phyloP scores from a whole-genome alignment of 2,329 filamentous ascomycete species.

The Hysterium pulicare region DNA sequence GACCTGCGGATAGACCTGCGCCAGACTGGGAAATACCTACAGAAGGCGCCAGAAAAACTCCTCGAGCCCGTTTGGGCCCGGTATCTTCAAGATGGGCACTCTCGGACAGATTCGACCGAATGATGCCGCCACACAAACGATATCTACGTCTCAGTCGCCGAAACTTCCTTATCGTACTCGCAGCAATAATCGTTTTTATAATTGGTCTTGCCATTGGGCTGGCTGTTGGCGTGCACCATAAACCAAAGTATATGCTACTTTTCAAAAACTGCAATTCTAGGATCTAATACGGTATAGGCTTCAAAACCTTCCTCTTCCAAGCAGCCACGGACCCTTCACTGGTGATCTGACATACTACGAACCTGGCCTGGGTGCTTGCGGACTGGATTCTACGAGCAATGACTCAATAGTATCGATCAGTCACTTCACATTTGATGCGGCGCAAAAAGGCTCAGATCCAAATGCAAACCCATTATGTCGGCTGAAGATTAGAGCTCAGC shows the following conservation, averaged over 20 bases:
- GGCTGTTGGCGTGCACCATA: constrained; percentile 36
- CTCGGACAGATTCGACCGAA: constrained; percentile 31
- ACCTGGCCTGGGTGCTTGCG: constrained; percentile 67
- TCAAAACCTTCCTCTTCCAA: constrained; percentile 51
- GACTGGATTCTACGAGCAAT: constrained; percentile 49
- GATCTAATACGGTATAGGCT: constrained; percentile 18
- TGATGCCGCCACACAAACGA: constrained; percentile 36
- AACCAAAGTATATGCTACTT: constrained; percentile 11
- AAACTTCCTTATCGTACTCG: constrained; percentile 35
- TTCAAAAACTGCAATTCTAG: not conserved
- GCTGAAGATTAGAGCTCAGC: constrained; percentile 59
- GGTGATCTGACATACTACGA: constrained; percentile 70
- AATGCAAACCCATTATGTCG: constrained; percentile 69
- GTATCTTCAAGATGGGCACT: constrained; percentile 20
- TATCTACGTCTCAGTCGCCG: constrained; percentile 40
- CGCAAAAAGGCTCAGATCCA: constrained; percentile 46
- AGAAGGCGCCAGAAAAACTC: not conserved
- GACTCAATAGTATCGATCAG: constrained; percentile 67
- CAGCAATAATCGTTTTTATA: constrained; percentile 28
- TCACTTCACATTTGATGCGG: constrained; percentile 63
- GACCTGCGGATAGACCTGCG: not conserved
- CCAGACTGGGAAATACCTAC: constrained; percentile 4
- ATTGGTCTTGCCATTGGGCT: constrained; percentile 42
- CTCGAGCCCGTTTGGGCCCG: constrained; percentile 3
- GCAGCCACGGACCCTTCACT: constrained; percentile 50